phyloP scores from a whole-genome alignment of 2,329 filamentous ascomycete species.

The Colletotrichum noveboracense region DNA sequence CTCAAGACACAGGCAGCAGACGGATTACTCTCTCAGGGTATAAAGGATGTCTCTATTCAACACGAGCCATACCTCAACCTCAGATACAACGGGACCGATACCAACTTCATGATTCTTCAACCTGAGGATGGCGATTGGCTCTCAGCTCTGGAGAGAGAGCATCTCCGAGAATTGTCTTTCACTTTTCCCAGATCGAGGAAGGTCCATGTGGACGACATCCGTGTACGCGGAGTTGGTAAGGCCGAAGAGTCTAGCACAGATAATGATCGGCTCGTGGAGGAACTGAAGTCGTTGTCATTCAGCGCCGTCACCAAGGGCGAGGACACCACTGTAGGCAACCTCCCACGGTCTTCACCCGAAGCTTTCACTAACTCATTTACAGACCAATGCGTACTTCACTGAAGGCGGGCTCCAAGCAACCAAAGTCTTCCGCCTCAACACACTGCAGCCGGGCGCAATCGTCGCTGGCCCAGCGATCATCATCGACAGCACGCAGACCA shows the following conservation, averaged over 20 bases:
- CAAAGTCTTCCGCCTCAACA: constrained; percentile 70
- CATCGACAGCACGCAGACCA: constrained; percentile 72
- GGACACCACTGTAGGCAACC: background rate
- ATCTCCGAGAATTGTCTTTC: constrained; percentile 43
- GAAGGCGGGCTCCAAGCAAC: constrained; percentile 47
- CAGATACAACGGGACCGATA: constrained; percentile 48
- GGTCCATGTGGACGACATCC: constrained; percentile 47
- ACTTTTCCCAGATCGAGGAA: constrained; percentile 41
- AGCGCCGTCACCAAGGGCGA: background rate
- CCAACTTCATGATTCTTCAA: constrained; percentile 42
- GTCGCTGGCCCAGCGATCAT: constrained; percentile 71
- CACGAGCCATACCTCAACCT: constrained; percentile 46
- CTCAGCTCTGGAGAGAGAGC: constrained; percentile 36
- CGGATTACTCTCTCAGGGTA: constrained; percentile 36
- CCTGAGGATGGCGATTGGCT: constrained; percentile 31
- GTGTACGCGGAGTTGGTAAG: constrained; percentile 41
- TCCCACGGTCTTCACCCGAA: background rate
- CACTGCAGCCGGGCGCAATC: constrained; percentile 63
- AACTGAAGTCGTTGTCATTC: background rate
- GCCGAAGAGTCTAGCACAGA: background rate
- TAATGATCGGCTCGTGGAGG: background rate
- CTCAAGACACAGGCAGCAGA: constrained; percentile 34
- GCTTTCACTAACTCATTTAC: background rate
- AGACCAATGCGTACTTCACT: constrained; percentile 20
- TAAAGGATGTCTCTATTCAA: background rate